A percentile compares a stretch with the other conserved stretches of the same genome.
phyloP scores from a whole-genome alignment of 768 basidiomycete species.

The Lactarius sanguifluus region DNA sequence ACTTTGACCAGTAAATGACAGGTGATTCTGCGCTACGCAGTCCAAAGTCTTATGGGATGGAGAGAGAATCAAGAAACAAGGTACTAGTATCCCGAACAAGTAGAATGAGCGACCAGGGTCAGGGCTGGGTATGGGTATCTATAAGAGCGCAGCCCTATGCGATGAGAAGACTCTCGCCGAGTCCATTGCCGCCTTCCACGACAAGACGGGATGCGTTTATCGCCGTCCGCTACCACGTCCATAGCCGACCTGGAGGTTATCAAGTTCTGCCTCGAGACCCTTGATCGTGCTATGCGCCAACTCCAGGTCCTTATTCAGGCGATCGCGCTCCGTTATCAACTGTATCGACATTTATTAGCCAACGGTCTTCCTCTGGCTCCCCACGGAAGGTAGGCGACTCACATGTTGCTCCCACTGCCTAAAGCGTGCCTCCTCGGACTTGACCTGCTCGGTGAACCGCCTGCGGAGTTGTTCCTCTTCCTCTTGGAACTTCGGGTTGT shows the following conservation, averaged over 20 bases:
- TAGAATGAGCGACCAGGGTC: conserved; percentile 13
- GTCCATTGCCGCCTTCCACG: background rate
- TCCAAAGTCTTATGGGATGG: conserved; percentile 4
- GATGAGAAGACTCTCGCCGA: conserved; percentile 8
- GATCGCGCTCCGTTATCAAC: conserved; percentile 98
- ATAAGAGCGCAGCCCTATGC: conserved; percentile 10
- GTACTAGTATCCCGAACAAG: conserved; percentile 12
- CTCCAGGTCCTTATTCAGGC: conserved; percentile 98
- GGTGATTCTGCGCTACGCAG: conserved; percentile 5
- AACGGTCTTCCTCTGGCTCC: background rate
- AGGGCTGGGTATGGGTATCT: conserved; percentile 23
- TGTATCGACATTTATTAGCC: conserved; percentile 38
- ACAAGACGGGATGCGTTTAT: conserved; percentile 35
- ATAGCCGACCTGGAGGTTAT: conserved; percentile 84
- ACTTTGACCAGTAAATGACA: background rate
- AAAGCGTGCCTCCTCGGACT: conserved; percentile 95
- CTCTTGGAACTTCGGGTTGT: conserved; percentile 99
- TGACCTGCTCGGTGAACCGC: conserved; percentile 99
- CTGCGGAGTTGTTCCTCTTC: conserved; percentile 96
- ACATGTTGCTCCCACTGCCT: conserved; percentile 99
- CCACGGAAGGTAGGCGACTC: conserved; percentile 36
- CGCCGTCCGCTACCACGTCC: conserved; percentile 70
- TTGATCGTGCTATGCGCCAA: conserved; percentile 90
- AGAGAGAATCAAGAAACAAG: conserved; percentile 8
- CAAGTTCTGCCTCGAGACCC: conserved; percentile 84